Conservation (phyloP, 306 rosid species). For the Casuarina equisetifolia region DNA sequence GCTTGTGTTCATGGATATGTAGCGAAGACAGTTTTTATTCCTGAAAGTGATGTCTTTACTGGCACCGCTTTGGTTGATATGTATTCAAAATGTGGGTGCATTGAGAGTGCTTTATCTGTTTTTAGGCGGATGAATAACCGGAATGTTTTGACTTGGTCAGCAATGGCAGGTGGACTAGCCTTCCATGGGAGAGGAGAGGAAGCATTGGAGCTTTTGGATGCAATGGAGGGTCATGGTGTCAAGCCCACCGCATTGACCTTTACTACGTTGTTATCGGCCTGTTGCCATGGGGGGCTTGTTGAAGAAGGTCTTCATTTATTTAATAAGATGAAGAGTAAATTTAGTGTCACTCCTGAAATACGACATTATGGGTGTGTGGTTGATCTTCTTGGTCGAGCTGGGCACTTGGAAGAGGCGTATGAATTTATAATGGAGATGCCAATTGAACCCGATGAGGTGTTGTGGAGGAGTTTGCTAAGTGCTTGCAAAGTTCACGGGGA, state of each 20-base stretch:
- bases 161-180: conserved; percentile 70
- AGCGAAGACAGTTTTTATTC: conserved; percentile 44
- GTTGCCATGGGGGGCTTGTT: conserved; percentile 67
- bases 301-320: conserved; percentile 57
- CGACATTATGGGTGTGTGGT: conserved; percentile 67
- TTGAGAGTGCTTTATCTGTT: conserved; percentile 47
- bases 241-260: conserved; percentile 59
- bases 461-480: conserved; percentile 74
- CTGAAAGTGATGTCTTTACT: conserved; percentile 67
- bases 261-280: conserved; percentile 56
- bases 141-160: conserved; percentile 80
- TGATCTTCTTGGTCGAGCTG: conserved; percentile 72
- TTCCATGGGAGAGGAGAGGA: conserved; percentile 69
- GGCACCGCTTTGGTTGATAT: conserved; percentile 82
- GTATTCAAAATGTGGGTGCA: conserved; percentile 82
- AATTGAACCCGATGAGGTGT: conserved; percentile 50
- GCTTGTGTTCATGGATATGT: conserved; percentile 66
- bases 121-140: conserved; percentile 54
- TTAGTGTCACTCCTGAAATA: conserved; percentile 48
- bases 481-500: conserved; percentile 69
- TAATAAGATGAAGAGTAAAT: conserved; percentile 45
- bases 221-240: conserved; percentile 51
- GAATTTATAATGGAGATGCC: conserved; percentile 56
- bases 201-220: conserved; percentile 57
- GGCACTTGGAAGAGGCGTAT: conserved; percentile 60